Evolutionary conservation across 108 stramenopile species (phyloP), one percentile per base, ranked within the genome.

Genomic region (Cyclostephanos invisitatus): DNA sequence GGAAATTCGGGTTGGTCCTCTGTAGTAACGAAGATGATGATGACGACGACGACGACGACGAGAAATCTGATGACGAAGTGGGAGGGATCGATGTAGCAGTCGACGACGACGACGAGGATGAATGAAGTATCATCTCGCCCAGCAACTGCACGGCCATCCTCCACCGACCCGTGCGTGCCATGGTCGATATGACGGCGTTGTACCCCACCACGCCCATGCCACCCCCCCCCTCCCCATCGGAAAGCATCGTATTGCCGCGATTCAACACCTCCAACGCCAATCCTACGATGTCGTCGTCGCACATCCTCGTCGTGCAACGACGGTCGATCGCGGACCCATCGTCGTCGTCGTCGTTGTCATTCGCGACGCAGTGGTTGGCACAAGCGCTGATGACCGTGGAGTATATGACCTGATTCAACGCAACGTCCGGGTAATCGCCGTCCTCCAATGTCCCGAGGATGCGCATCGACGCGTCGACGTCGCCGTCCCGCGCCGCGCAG

Each of bases 121-220:
- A 80, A 61, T 69, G 72, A 29, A 73, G 37, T 40, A 80, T 86
- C 89, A 93, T 90, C 57, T 86, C 86, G 35, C 73, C 68, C 29
- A 93, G 49, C 0, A 93, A 49, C 1, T 75, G 57, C 18, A 86
- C 76, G 4, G 91, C 91, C 54, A 62, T 77, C 64, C 85, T 54
- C 86, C 88, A 90, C 64, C 90, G 82, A 4, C 79, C 87, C 4
- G 83, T 83, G 21, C 80, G 72, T 25, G 91, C 89, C 78, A 88
- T 86, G 20, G 89, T 89, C 12, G 86, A 90, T 49, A 93, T 80
- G 21, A 84, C 92, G 2, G 89, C 82, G 68, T 93, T 93, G 84
- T 86, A 93, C 18, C 89, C 92, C n/a, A 91, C 88, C 7, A 93
- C 87, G 49, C 75, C 87, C 86, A 93, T 83, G 9, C 67, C 68